Evolutionary conservation across 495 filamentous ascomycete species (phyloP), one percentile per base, ranked within the genome.

Genomic region (Podospora pseudocomata): DNA sequence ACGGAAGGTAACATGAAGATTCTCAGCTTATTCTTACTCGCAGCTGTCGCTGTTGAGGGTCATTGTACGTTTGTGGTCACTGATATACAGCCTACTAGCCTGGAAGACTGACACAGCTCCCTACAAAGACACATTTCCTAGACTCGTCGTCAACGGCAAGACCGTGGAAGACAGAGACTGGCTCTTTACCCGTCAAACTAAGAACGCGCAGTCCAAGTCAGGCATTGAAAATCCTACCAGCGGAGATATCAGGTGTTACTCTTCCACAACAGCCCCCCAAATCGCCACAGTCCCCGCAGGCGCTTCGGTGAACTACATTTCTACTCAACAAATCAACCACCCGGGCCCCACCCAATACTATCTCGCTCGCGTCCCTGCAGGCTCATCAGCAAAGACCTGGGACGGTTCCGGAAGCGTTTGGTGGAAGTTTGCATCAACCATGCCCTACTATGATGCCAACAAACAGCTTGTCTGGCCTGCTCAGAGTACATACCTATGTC

Each of bases 351-450:
- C 78, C n/a, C 75, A 80, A 65, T 76, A 80, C 70, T 82, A 80
- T 54, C 76, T 86, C 61, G 82, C 84, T 72, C 83, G 83, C 58
- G 84, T 85, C 1, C 80, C 82, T 1, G 68, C 72, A 30, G 78
- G 76, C 0, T 54, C 70, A 28, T 81, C 81, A n/a, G 76, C 79
- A 3, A 79, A 78, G 5, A 80, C 69, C 19, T 86, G 80, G 70
- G 84, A 85, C 65, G 83, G 78, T n/a, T 78, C 77, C 0, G 82
- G 82, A 6, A 70, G 68, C 6, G 78, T 78, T 16, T 85, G 82
- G 82, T 87, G 85, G 77, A 87, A 87, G 77, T 80, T 87, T 63
- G 72, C 79, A 59, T 77, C 84, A 2, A 73, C 78, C 19, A 80
- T 73, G 65, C 82, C 83, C 11, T 71, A 63, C 0, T 70, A 79